Conservation (phyloP, 805 yeast species). For the Saccharomycopsis selenospora region DNA sequence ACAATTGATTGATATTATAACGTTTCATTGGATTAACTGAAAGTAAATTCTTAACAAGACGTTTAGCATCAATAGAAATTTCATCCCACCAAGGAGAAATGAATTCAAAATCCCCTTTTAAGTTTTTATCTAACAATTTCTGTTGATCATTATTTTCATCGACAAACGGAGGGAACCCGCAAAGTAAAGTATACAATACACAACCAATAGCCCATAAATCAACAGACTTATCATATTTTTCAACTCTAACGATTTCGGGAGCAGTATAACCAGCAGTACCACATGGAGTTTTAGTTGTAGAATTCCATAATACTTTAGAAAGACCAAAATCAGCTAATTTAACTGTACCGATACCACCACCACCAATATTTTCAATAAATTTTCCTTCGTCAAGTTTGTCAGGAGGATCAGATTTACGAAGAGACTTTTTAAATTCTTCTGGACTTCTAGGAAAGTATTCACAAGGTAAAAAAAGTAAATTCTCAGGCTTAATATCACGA, state of each 20-base stretch:
- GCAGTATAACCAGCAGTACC: slow-evolving; percentile 99
- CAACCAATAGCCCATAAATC: slow-evolving; percentile 99
- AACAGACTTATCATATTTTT: slow-evolving; percentile 84
- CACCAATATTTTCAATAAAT: slow-evolving; percentile 74
- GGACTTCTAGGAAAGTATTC: slow-evolving; percentile 36
- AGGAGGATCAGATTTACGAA: slow-evolving; percentile 56
- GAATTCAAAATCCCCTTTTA: slow-evolving; percentile 67
- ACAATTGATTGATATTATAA: slow-evolving; percentile 58
- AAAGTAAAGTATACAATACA: slow-evolving; percentile 82
- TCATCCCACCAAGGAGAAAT: slow-evolving; percentile 88
- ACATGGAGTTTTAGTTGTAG: slow-evolving; percentile 92
- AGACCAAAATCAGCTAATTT: slow-evolving; percentile 95
- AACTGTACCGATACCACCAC: slow-evolving; percentile 84
- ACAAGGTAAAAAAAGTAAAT: slow-evolving; percentile 58
- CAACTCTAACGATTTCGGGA: slow-evolving; percentile 94
- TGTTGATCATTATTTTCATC: slow-evolving; percentile 58
- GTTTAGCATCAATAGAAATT: slow-evolving; percentile 61
- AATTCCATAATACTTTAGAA: slow-evolving; percentile 82
- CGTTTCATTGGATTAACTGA: slow-evolving; percentile 64
- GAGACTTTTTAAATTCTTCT: slow-evolving; percentile 25
- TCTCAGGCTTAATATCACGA: slow-evolving; percentile 79
- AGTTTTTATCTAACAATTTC: slow-evolving; percentile 57
- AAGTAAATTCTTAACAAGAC: slow-evolving; percentile 55
- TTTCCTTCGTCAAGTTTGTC: slow-evolving; percentile 82
- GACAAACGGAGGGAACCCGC: slow-evolving; percentile 98